Base-by-base conservation (phyloP, 805 yeast genomes). In the Saccharomycopsis sp. region DNA sequence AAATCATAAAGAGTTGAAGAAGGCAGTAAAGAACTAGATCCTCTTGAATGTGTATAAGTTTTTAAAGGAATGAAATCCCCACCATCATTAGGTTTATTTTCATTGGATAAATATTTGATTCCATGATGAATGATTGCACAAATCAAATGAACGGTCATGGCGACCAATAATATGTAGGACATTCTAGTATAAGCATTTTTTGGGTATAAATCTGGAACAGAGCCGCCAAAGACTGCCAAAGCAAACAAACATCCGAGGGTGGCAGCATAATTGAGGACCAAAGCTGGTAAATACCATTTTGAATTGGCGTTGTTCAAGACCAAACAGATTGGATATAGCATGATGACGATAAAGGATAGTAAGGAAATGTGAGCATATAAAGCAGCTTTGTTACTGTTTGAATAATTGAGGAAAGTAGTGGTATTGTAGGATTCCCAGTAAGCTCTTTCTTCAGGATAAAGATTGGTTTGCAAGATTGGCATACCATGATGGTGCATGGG, bases 351-450 rank as follows among this genome's bases (percentile, higher is more conserved):
- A 1, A 63, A 8, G 2, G 65, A 37, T 12, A 72, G 54, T 3
- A 73, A 56, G 2, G 56, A 49, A 8, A 76, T 60, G 52, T 87
- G 96, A 31, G 64, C 50, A 47, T 65, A 64, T 21, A 87, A 60
- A 1, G 77, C 68, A 12, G 64, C 44, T 42, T 74, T 69, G 48
- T 68, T 67, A 3, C 74, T 67, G 2, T 69, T 50, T 0, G 67
- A 69, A 10, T 72, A 53, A 5, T 72, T 76, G 60, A 84, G 76
- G 56, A 69, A 87, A 3, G 85, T 77, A 1, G 89, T 79, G 12
- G 94, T 75, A 53, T 82, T 76, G 59, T 87, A 88, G 20, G 59
- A 55, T 36, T 75, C 76, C 96, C 96, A 88, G 58, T 70, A 88
- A 21, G 67, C 55, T 41, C 75, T 63, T 57, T 87, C 95, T 34